phyloP scores from a whole-genome alignment of 23 red algal species.

The Gracilaria domingensis region DNA sequence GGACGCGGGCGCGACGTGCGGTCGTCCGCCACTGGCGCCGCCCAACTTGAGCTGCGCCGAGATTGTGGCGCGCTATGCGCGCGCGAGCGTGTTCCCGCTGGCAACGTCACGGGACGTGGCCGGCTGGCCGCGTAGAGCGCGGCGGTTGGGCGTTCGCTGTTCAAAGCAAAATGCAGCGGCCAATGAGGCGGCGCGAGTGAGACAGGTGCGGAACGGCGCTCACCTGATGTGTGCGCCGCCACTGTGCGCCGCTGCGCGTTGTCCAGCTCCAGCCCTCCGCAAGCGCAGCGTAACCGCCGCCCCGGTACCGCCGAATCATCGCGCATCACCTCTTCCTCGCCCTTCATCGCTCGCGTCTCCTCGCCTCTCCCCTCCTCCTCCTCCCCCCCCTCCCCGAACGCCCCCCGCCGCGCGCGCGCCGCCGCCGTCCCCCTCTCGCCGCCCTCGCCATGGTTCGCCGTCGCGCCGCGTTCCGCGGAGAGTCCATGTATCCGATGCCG shows the following conservation, averaged over 20 bases:
- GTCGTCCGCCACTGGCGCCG: neutral
- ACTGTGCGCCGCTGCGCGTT: too few relatives aligned
- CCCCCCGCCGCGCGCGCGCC: neutral
- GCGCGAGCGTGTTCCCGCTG: neutral
- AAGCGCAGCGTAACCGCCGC: neutral
- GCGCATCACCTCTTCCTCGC: neutral
- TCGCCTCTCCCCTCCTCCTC: neutral
- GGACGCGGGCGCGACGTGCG: neutral
- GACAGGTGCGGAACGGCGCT: neutral
- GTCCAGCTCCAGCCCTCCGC: too few relatives aligned
- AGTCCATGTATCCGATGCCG: neutral
- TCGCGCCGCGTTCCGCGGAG: neutral
- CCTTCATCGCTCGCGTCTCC: neutral
- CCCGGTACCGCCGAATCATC: neutral
- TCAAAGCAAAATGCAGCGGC: conserved; percentile 5
- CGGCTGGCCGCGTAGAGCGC: neutral
- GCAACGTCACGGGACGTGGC: neutral
- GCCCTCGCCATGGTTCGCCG: neutral
- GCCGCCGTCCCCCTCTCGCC: neutral
- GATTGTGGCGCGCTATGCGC: neutral
- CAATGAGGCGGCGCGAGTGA: neutral
- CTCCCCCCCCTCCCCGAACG: neutral
- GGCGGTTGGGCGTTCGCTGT: neutral
- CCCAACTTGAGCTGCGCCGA: neutral
- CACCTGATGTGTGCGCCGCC: neutral